Base-by-base conservation (phyloP, 805 yeast species). In the Candida gorgasii region DNA sequence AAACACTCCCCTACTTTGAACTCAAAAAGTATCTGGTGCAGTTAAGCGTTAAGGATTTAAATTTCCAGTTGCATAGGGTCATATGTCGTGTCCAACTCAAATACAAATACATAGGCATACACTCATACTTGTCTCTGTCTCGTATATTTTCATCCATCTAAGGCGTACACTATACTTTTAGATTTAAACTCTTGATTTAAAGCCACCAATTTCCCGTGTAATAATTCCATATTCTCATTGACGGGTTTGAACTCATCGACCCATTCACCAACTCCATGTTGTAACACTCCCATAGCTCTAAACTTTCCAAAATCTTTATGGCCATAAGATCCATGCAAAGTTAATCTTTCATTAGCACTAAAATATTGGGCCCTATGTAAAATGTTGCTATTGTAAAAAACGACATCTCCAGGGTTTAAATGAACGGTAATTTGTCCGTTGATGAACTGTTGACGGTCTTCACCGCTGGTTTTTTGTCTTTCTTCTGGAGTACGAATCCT, bases 191-290 rank as follows among this genome's bases (percentile, higher is more conserved):
- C 58, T 16, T 56, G 43, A 3, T 67, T 64, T 36, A 64, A 45
- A 8, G 30, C 46, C 18, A 51, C 58, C 44, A 69, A 57, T 42
- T 66, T 66, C 7, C 43, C 48, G 38, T 58, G 56, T 47, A 69
- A 48, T 44, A 53, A 38, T 14, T 45, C 47, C 56, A 67, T 57
- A 40, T 63, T 65, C 26, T 46, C 50, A 33, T 58, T 61, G 16
- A 48, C 36, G 1, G 73, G 65, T 30, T 52, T 43, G 42, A 74
- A 61, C 13, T 62, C 50, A 11, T 65, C 63, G 17, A 72, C 50
- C 80, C 80, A 75, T 32, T 65, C 63, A 7, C 68, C 71, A 4
- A 74, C 78, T 0, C 79, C 80, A 47, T 74, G 79, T 53, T 75
- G 80, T 36, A 75, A 64, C n/a, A 75, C 65, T n/a, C 78, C 75